Conservation (phyloP, 257 asterid species). For the Jacaranda copaia region DNA sequence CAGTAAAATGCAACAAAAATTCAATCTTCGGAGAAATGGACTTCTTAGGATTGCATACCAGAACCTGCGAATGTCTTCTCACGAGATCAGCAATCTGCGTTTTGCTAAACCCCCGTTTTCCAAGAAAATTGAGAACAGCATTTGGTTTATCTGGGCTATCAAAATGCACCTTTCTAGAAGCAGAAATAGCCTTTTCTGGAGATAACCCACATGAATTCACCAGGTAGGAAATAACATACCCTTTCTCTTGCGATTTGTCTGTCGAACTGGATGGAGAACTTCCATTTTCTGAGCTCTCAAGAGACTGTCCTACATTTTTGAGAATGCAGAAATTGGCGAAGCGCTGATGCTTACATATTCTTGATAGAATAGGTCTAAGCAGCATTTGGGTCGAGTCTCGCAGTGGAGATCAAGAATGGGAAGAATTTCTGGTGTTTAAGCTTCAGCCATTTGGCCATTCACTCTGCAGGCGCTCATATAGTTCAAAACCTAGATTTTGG, state of each 20-base stretch:
- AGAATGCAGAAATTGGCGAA: slow-evolving; percentile 18
- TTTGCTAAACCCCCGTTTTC: slow-evolving; percentile 38
- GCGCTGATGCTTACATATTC: neutral
- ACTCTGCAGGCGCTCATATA: too few species aligned
- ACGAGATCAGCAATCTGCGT: slow-evolving; percentile 37
- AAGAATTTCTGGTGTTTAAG: too few species aligned
- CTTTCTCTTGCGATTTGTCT: neutral
- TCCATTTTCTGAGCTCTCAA: too few species aligned
- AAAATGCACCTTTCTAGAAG: slow-evolving; percentile 35
- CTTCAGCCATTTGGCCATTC: too few species aligned
- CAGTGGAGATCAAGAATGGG: neutral
- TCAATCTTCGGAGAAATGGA: slow-evolving; percentile 40
- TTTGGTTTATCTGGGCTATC: slow-evolving; percentile 27
- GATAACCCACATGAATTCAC: slow-evolving; percentile 40
- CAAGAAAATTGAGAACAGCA: slow-evolving; percentile 29
- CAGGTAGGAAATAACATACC: slow-evolving; percentile 21
- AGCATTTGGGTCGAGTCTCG: neutral
- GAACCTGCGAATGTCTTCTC: neutral
- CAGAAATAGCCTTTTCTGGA: slow-evolving; percentile 32
- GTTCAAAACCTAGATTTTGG: too few species aligned
- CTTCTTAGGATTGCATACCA: slow-evolving; percentile 24
- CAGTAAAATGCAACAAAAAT: slow-evolving; percentile 13
- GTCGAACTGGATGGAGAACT: too few species aligned
- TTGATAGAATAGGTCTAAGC: neutral
- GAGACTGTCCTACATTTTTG: neutral